Evolutionary conservation across 805 yeast genomes (phyloP).

Genomic region (Barnettozyma wickerhamii): DNA sequence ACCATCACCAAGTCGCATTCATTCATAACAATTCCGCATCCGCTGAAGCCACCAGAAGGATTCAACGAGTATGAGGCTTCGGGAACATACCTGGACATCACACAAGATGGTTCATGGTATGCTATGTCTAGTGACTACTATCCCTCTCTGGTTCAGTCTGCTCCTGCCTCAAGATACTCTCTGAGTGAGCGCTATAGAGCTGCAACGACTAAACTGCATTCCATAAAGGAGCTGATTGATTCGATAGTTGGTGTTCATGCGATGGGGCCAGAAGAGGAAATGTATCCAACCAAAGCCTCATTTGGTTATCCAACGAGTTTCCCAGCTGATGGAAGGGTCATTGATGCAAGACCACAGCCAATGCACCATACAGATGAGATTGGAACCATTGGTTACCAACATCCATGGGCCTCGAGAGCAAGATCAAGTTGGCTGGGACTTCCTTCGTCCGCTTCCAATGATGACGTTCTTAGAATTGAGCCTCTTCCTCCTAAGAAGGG

Average conservation of each 20-base stretch:
- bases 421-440: slow-evolving; percentile 18
- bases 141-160: slow-evolving; percentile 77
- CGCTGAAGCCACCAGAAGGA: slow-evolving; percentile 37
- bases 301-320: slow-evolving; percentile 17
- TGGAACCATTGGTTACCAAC: slow-evolving; percentile 3
- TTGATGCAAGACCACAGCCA: slow-evolving; percentile 9
- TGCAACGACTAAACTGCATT: slow-evolving; percentile 34
- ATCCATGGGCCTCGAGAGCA: slow-evolving; percentile 14
- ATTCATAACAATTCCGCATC: slow-evolving; percentile 62
- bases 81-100: slow-evolving; percentile 64
- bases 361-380: slow-evolving; percentile 2
- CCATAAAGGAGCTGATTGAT: slow-evolving; percentile 11
- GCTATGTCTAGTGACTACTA: slow-evolving; percentile 76
- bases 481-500: slow-evolving; percentile 19
- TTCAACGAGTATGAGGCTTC: slow-evolving; percentile 21
- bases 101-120: slow-evolving; percentile 69
- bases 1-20: slow-evolving; percentile 22
- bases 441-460: slow-evolving; percentile 13
- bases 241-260: slow-evolving; percentile 50
- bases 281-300: slow-evolving; percentile 11
- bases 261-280: slow-evolving; percentile 11
- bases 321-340: slow-evolving; percentile 4
- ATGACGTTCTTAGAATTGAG: slow-evolving; percentile 20
- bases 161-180: slow-evolving; percentile 65
- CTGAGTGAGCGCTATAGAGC: slow-evolving; percentile 40